Base-by-base conservation (phyloP, 345 rosid species). In the Murraya paniculata region DNA sequence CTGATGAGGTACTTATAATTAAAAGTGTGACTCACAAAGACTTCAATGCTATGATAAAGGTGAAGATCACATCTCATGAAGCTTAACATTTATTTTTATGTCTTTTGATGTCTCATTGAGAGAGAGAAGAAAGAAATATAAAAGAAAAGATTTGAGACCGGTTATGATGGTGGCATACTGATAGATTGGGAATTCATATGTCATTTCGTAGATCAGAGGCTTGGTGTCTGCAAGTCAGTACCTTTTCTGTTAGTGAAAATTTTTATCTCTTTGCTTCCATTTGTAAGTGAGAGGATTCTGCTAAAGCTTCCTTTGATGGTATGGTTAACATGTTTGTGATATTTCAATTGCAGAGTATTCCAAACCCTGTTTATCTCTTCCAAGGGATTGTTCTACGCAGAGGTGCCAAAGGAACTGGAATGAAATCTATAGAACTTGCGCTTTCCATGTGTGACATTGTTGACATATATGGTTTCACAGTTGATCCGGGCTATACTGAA, bases 381-480 rank as follows among this genome's bases (percentile, higher is more conserved):
- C 98, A 92, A 90, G 98, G 99, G 81, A 92, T 94, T 74, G 97
- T 94, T 60, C 84, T 94, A 72, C 92, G 99, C 27, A 90, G 95
- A 89, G 98, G 97, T 74, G 99, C 99, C 72, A 96, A 96, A 88
- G 99, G 99, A 88, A 96, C 99, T 5, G 98, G 98, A 76, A 91
- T 96, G 97, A 96, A 96, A 82, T 90, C 99, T 64, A 79, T 96
- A 57, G 99, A 96, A 84, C 90, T 93, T 27, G 99, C 98, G 50
- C 91, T 93, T 76, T 95, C 99, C 72, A 92, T 95, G 95, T 95
- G 99, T 1, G 98, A 93, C 84, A 88, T 90, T 67, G 97, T 95
- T 22, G 92, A 93, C 82, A 92, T 95, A 83, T 95, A 95, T 81
- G 99, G 99, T 76, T 95, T 93, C 84, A 93, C 98, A 2, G 98